Evolutionary conservation across 2,329 filamentous ascomycete species (phyloP).

Genomic region (Chlorencoelia australis): DNA sequence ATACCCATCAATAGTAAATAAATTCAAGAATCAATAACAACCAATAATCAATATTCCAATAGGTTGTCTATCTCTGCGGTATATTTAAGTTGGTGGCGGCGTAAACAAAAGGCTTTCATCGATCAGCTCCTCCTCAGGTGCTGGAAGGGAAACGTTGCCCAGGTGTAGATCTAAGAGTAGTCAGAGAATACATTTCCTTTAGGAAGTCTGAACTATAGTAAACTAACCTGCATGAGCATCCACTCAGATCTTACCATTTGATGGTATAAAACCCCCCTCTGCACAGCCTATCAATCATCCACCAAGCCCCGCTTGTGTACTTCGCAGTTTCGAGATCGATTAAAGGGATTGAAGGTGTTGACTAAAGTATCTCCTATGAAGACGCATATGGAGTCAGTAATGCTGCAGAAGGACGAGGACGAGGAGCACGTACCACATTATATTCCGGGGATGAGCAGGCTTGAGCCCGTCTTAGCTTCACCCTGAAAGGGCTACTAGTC

Average conservation of each 20-base stretch:
- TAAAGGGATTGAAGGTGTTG: neutral
- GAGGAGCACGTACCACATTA: neutral
- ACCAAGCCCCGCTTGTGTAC: neutral
- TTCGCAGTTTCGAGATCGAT: neutral
- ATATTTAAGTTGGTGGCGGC: too few species aligned
- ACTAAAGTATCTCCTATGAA: neutral
- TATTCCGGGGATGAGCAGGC: neutral
- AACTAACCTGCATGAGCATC: too few species aligned
- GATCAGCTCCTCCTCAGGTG: too few species aligned
- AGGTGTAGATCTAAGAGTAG: too few species aligned
- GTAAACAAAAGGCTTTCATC: too few species aligned
- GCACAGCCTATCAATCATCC: neutral
- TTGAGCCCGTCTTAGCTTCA: constrained; percentile 7
- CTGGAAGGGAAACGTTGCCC: too few species aligned
- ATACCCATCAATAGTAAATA: too few species aligned
- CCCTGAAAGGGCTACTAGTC: constrained; percentile 6
- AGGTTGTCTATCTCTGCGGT: too few species aligned
- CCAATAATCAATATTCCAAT: too few species aligned
- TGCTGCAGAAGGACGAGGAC: neutral
- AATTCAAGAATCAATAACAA: too few species aligned
- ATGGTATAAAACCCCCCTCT: neutral
- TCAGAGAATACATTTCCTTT: too few species aligned
- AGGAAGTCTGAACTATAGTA: too few species aligned
- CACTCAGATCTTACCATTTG: neutral
- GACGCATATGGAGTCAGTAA: neutral